Evolutionary conservation across 163 green algal genomes (phyloP), one percentile per base, ranked within the genome.

Genomic region (Scenedesmus sp.): DNA sequence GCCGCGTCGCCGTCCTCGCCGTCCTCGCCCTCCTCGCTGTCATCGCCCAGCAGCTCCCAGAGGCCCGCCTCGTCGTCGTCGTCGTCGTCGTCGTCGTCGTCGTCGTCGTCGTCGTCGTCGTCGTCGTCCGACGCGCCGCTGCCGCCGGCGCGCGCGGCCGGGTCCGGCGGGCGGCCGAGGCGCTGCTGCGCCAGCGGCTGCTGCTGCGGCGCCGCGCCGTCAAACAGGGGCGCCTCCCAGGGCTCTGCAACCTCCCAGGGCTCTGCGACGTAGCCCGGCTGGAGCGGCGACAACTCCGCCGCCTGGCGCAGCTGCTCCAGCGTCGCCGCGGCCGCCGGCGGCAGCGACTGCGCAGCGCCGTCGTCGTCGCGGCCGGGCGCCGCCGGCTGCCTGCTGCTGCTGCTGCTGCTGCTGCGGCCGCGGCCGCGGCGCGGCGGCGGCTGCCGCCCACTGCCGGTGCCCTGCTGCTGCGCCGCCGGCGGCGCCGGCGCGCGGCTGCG

Each of bases 191-290:
- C 13, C 26, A 24, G 62, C 62, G 39, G 42, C 63, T 58, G 63
- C 63, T 72, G 63, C 63, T 72, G 63, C 63, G 57, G n/a, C 29
- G 36, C 63, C 3, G 53, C 62, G n/a, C 10, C 39, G 7, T 10
- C 6, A 15, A 10, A 10, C 39, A 15, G 3, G 4, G 56, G 3
- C 24, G 22, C 56, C 2, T 70, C 39, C 62, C 62, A 70, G 39
- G 62, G 42, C 29, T 70, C 62, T 36, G 39, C 11, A 15, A 72
- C 42, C 36, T 76, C 67, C 67, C 67, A 76, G 9, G 67, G 67
- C 67, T 76, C 67, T 39, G 67, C 44, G 4, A 76, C 51, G 17
- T 76, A 77, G 11, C 50, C 51, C 20, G 42, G 13, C n/a, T 34
- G n/a, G 14, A 28, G 57, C n/a, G 10, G 13, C 57, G 29, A 65